phyloP scores from a whole-genome alignment of 345 rosid genomes.

The Eucalyptus coolabah region DNA sequence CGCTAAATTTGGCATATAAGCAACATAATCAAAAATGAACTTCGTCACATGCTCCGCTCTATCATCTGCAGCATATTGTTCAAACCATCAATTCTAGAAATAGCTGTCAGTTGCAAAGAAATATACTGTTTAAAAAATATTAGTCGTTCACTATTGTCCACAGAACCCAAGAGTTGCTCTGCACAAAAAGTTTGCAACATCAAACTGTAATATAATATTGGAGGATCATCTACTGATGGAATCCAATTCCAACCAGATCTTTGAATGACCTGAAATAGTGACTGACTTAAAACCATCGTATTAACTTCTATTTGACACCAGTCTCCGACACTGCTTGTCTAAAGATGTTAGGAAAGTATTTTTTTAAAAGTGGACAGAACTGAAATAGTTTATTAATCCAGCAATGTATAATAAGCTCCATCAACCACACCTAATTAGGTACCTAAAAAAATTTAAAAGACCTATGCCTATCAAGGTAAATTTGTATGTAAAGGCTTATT shows the following conservation, averaged over 20 bases:
- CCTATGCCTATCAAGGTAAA: not conserved
- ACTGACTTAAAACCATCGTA: not conserved
- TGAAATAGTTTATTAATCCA: not conserved
- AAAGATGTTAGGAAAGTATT: not conserved
- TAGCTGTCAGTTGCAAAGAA: not conserved
- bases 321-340: not conserved
- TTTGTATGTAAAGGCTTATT: not conserved
- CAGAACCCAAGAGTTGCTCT: not conserved
- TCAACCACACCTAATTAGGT: not conserved
- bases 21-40: constrained; percentile 44
- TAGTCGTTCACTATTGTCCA: not conserved
- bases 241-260: not conserved
- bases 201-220: not conserved
- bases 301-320: not conserved
- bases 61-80: constrained; percentile 30
- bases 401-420: not conserved
- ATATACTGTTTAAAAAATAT: not conserved
- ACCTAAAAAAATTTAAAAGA: not conserved
- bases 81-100: not conserved
- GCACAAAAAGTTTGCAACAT: not conserved
- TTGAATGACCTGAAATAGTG: not conserved
- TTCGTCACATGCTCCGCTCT: constrained; percentile 30
- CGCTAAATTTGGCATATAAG: constrained; percentile 44
- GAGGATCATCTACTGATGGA: not conserved
- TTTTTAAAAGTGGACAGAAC: not conserved